These are phyloP conservation scores for Trichosanthes truncata DNA, from an alignment of 306 rosid species.

Conservation along the genomic window DNA sequence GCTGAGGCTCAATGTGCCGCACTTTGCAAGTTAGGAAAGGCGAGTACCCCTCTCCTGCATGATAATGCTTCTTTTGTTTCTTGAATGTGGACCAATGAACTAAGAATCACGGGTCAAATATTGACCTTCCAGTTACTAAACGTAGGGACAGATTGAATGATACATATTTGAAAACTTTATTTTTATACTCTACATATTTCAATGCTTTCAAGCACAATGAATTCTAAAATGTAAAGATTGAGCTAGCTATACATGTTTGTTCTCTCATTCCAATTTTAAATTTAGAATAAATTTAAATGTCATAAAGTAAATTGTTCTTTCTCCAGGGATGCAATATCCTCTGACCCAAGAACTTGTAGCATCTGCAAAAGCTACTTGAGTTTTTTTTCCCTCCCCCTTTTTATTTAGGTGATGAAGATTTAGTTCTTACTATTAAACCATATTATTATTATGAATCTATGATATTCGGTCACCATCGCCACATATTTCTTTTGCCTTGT, in stretches of 20 bases:
- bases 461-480: neutral
- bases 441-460: too few species aligned
- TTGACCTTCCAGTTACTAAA: neutral
- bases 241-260: neutral
- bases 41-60: conserved; percentile 27
- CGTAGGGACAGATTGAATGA: neutral
- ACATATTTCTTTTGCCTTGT: neutral
- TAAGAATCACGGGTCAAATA: neutral
- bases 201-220: neutral
- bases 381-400: neutral
- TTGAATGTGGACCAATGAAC: neutral
- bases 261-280: neutral
- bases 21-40: conserved; percentile 89
- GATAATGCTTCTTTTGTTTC: neutral
- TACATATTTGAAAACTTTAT: neutral
- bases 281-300: neutral
- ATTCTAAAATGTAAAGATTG: neutral
- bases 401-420: neutral
- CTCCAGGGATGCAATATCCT: neutral
- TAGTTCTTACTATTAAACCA: neutral
- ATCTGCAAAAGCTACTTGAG: neutral
- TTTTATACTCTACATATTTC: neutral
- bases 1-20: conserved; percentile 98
- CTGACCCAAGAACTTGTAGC: neutral
- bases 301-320: neutral